Base-by-base conservation (phyloP, 2,329 filamentous ascomycete species). In the Capronia americana region DNA sequence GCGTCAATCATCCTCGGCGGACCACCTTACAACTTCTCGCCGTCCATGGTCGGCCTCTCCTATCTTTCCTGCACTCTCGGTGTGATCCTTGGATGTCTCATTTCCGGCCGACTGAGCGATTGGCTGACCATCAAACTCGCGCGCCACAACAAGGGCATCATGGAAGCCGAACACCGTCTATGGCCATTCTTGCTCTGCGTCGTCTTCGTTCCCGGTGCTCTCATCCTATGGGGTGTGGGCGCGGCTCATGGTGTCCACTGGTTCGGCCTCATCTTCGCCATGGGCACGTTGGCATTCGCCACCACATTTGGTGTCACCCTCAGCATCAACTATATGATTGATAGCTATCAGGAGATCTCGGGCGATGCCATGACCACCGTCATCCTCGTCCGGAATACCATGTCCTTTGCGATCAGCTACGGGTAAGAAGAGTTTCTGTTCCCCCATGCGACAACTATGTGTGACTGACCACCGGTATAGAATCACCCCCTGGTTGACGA, bases 171-270 rank as follows among this genome's bases (percentile, higher is more conserved):
- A 34, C 70, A 73, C 28, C 70, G 73, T 11, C 68, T 75, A 6
- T 73, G 72, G 67, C 72, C 70, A 2, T 71, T 74, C 7, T 23
- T 34, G 32, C 63, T 76, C 0, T 79, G 78, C 7, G 65, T 80
- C 14, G 61, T 85, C 4, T 68, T 84, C 20, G 74, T 83, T 3
- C 81, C 83, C 0, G 78, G 75, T 7, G 78, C 78, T 0, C 73
- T 84, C 5, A 79, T 85, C 53, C 74, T 84, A 1, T 85, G 83
- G 82, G 84, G 84, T 28, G 81, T 85, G 0, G 83, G 83, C 3
- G 82, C 83, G 2, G 80, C 81, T 44, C 77, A 83, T 38, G 69
- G 77, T 3, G 71, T 85, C 12, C 83, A 84, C 50, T 83, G 81
- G 80, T 77, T 84, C 53, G 84, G 82, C 1, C 73, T 83, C 12